phyloP scores from a whole-genome alignment of 352 stramenopile species.

The Aphanomyces astaci region DNA sequence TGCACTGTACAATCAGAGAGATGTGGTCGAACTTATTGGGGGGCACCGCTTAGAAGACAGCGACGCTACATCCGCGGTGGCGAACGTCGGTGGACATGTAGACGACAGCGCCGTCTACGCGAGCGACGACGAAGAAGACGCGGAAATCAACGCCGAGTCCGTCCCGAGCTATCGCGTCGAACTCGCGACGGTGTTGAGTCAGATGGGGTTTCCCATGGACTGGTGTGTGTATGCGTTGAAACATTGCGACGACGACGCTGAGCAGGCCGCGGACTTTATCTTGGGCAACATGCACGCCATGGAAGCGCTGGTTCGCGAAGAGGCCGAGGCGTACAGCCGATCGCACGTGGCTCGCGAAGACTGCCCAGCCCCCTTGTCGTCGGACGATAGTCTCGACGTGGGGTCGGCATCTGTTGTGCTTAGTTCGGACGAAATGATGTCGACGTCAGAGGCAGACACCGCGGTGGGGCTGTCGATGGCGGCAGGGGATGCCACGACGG shows the following conservation, averaged over 20 bases:
- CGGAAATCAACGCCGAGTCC: constrained; percentile 28
- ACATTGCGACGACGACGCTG: constrained; percentile 76
- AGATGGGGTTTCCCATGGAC: constrained; percentile 85
- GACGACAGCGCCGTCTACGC: constrained; percentile 61
- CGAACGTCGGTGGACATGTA: constrained; percentile 17
- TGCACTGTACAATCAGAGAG: constrained; percentile 81
- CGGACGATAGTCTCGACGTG: neutral
- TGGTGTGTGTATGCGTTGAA: constrained; percentile 78
- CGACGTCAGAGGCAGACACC: constrained; percentile 11
- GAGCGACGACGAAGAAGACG: constrained; percentile 71
- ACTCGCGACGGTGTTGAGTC: constrained; percentile 59
- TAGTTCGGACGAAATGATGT: neutral
- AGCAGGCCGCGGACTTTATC: constrained; percentile 77
- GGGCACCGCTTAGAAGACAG: constrained; percentile 75
- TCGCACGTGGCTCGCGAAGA: constrained; percentile 25
- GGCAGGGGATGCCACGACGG: neutral
- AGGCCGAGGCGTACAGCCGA: constrained; percentile 44
- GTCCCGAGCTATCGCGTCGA: constrained; percentile 84
- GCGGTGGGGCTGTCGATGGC: neutral
- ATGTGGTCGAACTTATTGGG: constrained; percentile 77
- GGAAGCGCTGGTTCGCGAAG: constrained; percentile 66
- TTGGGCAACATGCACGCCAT: constrained; percentile 79
- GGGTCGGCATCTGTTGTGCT: neutral
- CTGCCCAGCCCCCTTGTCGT: neutral
- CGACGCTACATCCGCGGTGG: constrained; percentile 23